Evolutionary conservation across 257 asterid genomes (phyloP), one percentile per base, ranked within the genome.

Genomic region (Solanum tacnaense): DNA sequence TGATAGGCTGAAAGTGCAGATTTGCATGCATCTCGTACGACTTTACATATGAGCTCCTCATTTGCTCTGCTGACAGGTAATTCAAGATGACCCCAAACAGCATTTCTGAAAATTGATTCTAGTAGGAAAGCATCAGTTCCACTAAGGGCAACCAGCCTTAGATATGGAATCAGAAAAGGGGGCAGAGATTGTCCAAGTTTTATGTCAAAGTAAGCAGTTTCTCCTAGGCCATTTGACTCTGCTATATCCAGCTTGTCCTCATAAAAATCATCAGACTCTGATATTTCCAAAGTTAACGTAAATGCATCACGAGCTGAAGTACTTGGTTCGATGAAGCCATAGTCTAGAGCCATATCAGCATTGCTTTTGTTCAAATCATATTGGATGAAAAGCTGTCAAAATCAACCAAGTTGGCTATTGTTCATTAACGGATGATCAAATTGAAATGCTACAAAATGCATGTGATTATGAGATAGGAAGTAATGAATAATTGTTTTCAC

Each of bases 271-370:
- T 96, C 99, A 0, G 98, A 91, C 73, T 97, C 99, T 23, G 98
- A 91, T 89, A 96, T 95, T 92, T 93, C 98, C 34, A 95, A 89
- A 23, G 99, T 96, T 87, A 97, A 70, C 7, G 99, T 96, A 90
- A 96, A 97, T 27, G 98, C 95, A 86, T 97, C 93, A 38, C 99
- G 99, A 9, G 39, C 92, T 52, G 96, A 79, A 56, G 65, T 56
- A 11, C 76, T 91, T 23, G 94, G 79, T 65, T 96, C 99, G 7
- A 92, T 90, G 91, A 97, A 97, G 79, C 99, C 99, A 44, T 97
- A 97, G 90, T 96, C 99, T 86, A 97, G 93, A 83, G 98, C 99
- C 97, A 97, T 93, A 88, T 97, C 99, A 23, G 99, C 99, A 88
- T 94, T 95, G 86, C 99, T 97, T 91, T 97, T 97, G 20, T 95